Base-by-base conservation (phyloP, 106 monocot genomes). In the Iris macrosiphon region DNA sequence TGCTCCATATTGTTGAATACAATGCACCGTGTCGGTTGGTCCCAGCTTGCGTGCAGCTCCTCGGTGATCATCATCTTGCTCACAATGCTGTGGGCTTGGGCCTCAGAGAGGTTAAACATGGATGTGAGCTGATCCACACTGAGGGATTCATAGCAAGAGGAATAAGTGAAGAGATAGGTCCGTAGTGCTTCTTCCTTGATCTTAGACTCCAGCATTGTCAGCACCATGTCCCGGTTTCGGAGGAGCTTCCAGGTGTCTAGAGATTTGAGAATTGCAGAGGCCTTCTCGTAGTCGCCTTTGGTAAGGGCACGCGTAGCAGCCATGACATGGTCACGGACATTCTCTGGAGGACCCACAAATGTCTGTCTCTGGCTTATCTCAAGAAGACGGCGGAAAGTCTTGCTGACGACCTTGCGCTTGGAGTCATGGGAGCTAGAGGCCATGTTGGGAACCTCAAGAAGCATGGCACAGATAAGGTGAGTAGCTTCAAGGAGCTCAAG, bases 401-500 rank as follows among this genome's bases (percentile, higher is more conserved):
- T 96, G 74, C 82, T 96, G 13, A 84, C 75, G 38, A 82, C 31
- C 69, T 72, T 86, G 34, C 96, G 74, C 66, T 76, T 79, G 16
- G 69, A 53, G 63, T 96, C 89, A 24, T 77, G 74, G 13, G 68
- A 45, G 45, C 68, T 77, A 35, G 86, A 63, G 31, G 96, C 89
- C 74, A 96, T 96, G 48, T 83, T 81, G 12, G 96, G 85, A 24
- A 90, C 96, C 70, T 96, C 96, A 3, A 96, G 75, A 45, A 96
- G 82, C 96, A 90, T 96, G 2, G 96, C 89, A 64, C 72, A 83
- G 14, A 82, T 83, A 31, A 96, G 66, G 47, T 90, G 96, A 29
- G 79, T 80, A 45, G 96, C 85, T 78, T 96, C 96, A 0, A 96
- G 75, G 11, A 96, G 90, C 65, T 90, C 96, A 38, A 86, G 89